phyloP scores from a whole-genome alignment of 2,329 filamentous ascomycete genomes.

The Cladosporium sp. region DNA sequence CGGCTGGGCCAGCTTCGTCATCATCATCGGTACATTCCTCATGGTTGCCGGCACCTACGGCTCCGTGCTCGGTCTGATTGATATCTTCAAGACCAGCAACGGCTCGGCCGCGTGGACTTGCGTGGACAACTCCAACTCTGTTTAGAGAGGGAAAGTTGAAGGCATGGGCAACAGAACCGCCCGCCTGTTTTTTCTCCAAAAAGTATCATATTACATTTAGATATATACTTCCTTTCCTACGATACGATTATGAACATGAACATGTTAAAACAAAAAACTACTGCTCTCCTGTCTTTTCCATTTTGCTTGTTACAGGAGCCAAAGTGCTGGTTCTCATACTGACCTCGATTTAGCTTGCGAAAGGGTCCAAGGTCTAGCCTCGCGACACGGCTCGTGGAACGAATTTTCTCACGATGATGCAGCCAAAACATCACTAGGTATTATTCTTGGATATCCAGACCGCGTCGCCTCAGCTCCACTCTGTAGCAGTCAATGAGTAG shows the following conservation, averaged over 20 bases:
- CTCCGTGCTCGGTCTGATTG: constrained; percentile 45
- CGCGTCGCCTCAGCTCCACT: no score
- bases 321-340: no score
- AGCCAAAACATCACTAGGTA: no score
- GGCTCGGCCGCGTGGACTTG: constrained; percentile 29
- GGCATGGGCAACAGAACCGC: constrained; percentile 7
- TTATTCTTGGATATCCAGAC: no score
- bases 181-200: not conserved
- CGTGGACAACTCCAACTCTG: constrained; percentile 36
- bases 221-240: constrained; percentile 7
- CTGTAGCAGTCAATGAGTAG: no score
- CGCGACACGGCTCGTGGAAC: not conserved
- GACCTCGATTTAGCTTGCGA: not conserved
- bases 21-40: constrained; percentile 51
- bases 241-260: constrained; percentile 11
- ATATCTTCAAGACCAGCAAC: constrained; percentile 25
- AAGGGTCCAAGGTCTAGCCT: not conserved
- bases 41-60: constrained; percentile 50
- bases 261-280: not conserved
- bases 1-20: constrained; percentile 52
- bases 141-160: constrained; percentile 21
- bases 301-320: not conserved
- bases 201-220: constrained; percentile 5
- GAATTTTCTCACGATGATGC: no score
- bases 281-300: not conserved